Evolutionary conservation across 257 asterid genomes (phyloP).

Genomic region (Gardenia jasminoides): DNA sequence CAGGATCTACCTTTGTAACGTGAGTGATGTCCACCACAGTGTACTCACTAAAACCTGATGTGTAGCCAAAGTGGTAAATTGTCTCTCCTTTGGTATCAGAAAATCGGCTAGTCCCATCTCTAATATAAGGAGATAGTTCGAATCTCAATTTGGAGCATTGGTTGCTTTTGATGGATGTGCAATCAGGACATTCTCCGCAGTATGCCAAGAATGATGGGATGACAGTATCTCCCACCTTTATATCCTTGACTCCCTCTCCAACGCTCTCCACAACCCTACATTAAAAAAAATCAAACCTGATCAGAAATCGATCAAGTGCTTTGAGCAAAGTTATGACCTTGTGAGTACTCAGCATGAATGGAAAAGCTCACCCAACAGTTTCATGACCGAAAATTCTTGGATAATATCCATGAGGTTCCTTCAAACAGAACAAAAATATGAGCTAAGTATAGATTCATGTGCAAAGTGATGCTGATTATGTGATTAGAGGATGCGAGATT

Average conservation of each 20-base stretch:
- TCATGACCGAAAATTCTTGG: not conserved
- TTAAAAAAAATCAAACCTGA: not conserved
- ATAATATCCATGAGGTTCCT: not conserved
- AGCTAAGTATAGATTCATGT: too few relatives aligned
- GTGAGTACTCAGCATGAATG: too few relatives aligned
- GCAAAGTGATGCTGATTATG: not conserved
- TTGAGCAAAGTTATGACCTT: too few relatives aligned
- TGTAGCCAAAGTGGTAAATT: slow-evolving; percentile 19
- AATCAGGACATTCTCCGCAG: slow-evolving; percentile 33
- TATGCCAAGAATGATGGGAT: slow-evolving; percentile 27
- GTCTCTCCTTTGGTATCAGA: not conserved
- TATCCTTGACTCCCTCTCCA: slow-evolving; percentile 3
- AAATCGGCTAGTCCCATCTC: slow-evolving; percentile 36
- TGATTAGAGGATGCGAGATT: not conserved
- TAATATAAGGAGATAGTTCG: slow-evolving; percentile 15
- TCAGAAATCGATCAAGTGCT: too few relatives aligned
- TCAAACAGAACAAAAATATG: not conserved
- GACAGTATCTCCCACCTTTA: slow-evolving; percentile 28
- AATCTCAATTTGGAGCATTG: slow-evolving; percentile 21
- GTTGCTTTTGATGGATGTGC: slow-evolving; percentile 31
- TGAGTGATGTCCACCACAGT: slow-evolving; percentile 39
- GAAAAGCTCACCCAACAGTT: not conserved
- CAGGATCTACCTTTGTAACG: slow-evolving; percentile 21
- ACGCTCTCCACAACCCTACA: slow-evolving; percentile 33
- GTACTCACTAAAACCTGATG: slow-evolving; percentile 33